Conservation (phyloP, 1,284 basidiomycete species). For the Testicularia cyperi region DNA sequence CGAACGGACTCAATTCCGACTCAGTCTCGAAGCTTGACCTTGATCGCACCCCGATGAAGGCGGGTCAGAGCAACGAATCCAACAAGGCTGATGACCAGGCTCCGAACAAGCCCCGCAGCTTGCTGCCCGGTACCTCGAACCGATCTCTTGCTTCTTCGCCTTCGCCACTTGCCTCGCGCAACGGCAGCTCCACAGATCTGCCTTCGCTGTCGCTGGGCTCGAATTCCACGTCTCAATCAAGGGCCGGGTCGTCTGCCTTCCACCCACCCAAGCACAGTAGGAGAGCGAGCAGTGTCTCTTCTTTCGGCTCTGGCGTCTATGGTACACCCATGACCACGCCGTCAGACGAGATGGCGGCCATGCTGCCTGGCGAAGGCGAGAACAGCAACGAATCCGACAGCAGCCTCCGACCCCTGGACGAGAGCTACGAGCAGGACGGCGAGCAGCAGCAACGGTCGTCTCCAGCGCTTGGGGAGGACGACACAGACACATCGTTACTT, state of each 20-base stretch:
- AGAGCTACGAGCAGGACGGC: conserved; percentile 4
- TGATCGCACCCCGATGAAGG: conserved; percentile 26
- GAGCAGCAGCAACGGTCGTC: background rate
- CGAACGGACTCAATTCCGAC: conserved; percentile 8
- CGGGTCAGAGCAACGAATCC: conserved; percentile 12
- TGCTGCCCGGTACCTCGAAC: background rate
- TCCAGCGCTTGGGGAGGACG: no score
- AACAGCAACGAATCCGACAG: conserved; percentile 3
- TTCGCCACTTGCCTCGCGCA: conserved; percentile 29
- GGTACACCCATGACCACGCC: conserved; percentile 41
- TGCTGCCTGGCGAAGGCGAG: conserved; percentile 26
- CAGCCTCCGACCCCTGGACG: conserved; percentile 19
- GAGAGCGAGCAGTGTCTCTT: conserved; percentile 37
- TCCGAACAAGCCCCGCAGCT: conserved; percentile 3
- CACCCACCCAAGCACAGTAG: conserved; percentile 25
- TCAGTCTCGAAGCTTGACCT: conserved; percentile 1
- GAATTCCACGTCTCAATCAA: conserved; percentile 6
- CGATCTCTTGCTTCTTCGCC: conserved; percentile 16
- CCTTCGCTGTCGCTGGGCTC: conserved; percentile 5
- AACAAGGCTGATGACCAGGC: conserved; percentile 9
- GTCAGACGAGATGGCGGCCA: conserved; percentile 35
- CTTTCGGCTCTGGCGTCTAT: conserved; percentile 36
- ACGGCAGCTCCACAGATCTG: conserved; percentile 19
- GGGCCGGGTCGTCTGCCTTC: conserved; percentile 6
- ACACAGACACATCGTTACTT: no score